phyloP scores from a whole-genome alignment of 225 moss, liverwort and hornwort genomes.

The Marchantia polymorpha region DNA sequence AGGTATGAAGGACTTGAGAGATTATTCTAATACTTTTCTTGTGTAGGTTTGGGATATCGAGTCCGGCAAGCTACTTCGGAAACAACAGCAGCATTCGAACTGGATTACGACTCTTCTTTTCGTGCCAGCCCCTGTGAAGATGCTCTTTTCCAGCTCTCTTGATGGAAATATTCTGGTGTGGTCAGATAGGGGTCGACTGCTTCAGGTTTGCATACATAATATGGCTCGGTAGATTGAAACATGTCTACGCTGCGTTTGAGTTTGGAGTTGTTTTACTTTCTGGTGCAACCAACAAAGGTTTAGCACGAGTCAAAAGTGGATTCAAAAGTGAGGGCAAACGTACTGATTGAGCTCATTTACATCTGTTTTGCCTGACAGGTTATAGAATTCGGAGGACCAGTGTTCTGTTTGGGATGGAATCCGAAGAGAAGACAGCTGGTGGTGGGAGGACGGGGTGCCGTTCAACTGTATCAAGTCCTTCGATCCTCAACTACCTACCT shows the following conservation, averaged over 20 bases:
- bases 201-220: constrained; percentile 44
- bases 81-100: constrained; percentile 63
- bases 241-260: neutral
- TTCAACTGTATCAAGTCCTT: constrained; percentile 58
- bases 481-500: constrained; percentile 65
- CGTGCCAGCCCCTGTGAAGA: constrained; percentile 51
- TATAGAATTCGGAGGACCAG: constrained; percentile 72
- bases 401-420: constrained; percentile 68
- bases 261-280: neutral
- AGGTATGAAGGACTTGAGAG: neutral
- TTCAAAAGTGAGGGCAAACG: too few relatives aligned
- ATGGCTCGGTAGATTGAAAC: neutral
- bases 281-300: neutral
- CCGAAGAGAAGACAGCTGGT: constrained; percentile 53
- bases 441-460: constrained; percentile 58
- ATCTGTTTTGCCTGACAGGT: constrained; percentile 33
- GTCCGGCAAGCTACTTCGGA: constrained; percentile 56
- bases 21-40: neutral
- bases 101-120: constrained; percentile 72
- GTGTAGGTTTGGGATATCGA: constrained; percentile 72
- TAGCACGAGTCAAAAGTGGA: too few relatives aligned
- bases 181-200: constrained; percentile 63
- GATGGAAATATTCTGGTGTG: constrained; percentile 72
- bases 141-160: constrained; percentile 69
- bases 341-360: too few relatives aligned